Percentiles rank a stretch among this genome's conserved stretches.
These are phyloP conservation scores for Nemania sp. DNA, from an alignment of 2,329 filamentous ascomycete genomes.

Conservation along the genomic window DNA sequence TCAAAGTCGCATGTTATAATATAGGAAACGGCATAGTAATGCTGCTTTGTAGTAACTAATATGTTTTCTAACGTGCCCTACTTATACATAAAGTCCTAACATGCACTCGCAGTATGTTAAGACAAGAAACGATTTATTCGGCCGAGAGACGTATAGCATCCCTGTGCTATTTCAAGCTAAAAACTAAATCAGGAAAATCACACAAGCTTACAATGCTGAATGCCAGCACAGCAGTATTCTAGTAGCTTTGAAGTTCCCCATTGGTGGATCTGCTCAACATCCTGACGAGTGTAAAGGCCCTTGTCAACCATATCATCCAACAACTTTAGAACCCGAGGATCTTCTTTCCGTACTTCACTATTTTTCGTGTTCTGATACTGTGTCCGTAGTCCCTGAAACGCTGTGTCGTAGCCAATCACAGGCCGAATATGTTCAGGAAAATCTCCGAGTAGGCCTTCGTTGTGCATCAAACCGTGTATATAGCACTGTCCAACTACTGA, in stretches of 20 bases:
- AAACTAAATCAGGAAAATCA: neutral
- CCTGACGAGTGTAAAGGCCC: neutral
- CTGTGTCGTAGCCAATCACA: neutral
- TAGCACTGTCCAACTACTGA: neutral
- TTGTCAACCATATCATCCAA: neutral
- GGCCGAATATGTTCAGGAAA: neutral
- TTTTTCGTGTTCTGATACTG: conserved; percentile 1
- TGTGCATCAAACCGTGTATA: conserved; percentile 1
- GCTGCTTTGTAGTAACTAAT: too few species aligned
- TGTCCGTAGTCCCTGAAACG: neutral
- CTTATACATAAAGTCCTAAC: too few species aligned
- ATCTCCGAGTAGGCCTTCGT: neutral
- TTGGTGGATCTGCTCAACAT: neutral
- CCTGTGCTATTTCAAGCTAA: neutral
- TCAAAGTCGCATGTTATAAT: too few species aligned
- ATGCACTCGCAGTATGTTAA: too few species aligned
- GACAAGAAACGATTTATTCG: too few species aligned
- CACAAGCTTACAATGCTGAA: neutral
- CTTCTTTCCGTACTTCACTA: neutral
- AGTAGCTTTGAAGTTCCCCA: neutral
- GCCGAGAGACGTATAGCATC: neutral
- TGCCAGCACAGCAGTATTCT: neutral
- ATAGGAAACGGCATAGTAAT: too few species aligned
- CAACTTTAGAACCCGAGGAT: neutral
- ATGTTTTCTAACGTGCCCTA: too few species aligned